Base-by-base conservation (phyloP, 192 early-diverging fungal genomes). In the Rhizoclosmatium globosum region DNA sequence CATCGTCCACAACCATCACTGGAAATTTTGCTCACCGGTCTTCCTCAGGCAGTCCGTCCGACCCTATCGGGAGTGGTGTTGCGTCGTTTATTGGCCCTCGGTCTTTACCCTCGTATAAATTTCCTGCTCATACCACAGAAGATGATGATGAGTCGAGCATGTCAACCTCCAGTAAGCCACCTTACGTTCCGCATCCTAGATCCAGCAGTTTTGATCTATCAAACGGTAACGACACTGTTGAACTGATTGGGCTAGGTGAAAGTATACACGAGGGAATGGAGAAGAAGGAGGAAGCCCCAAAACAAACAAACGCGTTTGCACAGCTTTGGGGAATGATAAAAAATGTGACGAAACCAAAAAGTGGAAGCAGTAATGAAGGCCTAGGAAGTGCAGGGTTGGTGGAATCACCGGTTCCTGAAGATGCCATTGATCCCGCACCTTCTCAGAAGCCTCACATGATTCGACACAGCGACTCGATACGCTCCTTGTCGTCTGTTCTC, bases 251-350 rank as follows among this genome's bases (percentile, higher is more conserved):
- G 53, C 19, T 56, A 19, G 53, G 53, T 11, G 53, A 56, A 19
- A 56, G 53, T 19, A 56, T 56, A 19, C 53, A 56, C 19, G 53
- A 56, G 19, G 53, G 53, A 56, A 56, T 56, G 53, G 53, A 56
- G 9, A 56, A 56, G 19, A 19, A 11, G 53, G 53, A 56, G 9
- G 53, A 56, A 7, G 53, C 7, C 9, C 19, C 53, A 56, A n/a
- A n/a, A n/a, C n/a, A n/a, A n/a, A n/a, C n/a, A 13, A 76, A 64
- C 3, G 74, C 62, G 39, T 76, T 76, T 67, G 64, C 74, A 9
- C 74, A 76, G 7, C 47, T 76, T 9, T 76, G 74, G 74, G 74
- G 74, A 64, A 76, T 76, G 74, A 47, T 76, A 44, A 76, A 76
- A 41, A 76, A 53, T 11, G 74, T 62, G 21, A 66, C 74, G 21